These are phyloP conservation scores for Globisporangium spinosum DNA, from an alignment of 352 stramenopile species.

Conservation along the genomic window DNA sequence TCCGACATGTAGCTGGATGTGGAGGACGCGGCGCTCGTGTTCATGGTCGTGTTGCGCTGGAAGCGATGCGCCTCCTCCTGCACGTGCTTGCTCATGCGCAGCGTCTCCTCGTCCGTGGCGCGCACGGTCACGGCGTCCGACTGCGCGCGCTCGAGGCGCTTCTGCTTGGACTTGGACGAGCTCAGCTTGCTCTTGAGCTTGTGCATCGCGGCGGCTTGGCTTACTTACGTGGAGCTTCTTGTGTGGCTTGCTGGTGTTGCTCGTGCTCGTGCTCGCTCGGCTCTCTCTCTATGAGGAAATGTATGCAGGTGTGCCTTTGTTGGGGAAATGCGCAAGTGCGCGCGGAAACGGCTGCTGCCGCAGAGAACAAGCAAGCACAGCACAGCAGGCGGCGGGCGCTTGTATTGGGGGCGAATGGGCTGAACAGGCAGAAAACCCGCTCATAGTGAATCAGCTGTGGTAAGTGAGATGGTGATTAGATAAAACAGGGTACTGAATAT, in stretches of 20 bases:
- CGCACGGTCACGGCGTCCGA: constrained; percentile 24
- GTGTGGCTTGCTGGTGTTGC: not conserved
- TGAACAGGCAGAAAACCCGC: not conserved
- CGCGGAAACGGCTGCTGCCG: not conserved
- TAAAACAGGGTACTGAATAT: not conserved
- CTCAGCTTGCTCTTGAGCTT: constrained; percentile 67
- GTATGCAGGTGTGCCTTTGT: not conserved
- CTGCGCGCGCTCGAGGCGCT: constrained; percentile 29
- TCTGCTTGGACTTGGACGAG: constrained; percentile 32
- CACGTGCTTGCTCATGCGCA: constrained; percentile 42
- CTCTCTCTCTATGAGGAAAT: not conserved
- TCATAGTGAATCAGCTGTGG: not conserved
- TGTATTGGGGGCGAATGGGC: not conserved
- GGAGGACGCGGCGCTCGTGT: constrained; percentile 23
- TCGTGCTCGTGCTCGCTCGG: not conserved
- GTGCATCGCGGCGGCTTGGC: constrained; percentile 33
- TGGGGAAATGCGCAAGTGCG: not conserved
- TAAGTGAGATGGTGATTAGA: not conserved
- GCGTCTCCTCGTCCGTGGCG: constrained; percentile 31
- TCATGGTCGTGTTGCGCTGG: constrained; percentile 32
- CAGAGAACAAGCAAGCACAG: not conserved
- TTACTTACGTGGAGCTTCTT: constrained; percentile 12
- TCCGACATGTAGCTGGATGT: constrained; percentile 40
- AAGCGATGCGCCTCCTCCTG: constrained; percentile 33
- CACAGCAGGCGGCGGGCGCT: not conserved